Evolutionary conservation across 192 early-diverging fungal genomes (phyloP).

Genomic region (Lobosporangium transversale): DNA sequence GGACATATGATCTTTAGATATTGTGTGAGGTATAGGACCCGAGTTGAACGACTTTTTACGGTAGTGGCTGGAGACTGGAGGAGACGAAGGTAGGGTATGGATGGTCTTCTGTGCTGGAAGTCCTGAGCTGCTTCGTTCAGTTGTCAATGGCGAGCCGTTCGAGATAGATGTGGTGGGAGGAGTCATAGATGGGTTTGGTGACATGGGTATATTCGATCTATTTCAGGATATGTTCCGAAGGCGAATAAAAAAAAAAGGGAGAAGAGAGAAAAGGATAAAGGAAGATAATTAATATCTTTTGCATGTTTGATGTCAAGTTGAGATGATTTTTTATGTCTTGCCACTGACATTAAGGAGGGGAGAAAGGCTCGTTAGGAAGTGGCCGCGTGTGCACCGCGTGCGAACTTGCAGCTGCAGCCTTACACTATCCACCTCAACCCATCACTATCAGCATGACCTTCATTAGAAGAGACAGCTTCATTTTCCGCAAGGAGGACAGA

Average conservation of each 20-base stretch:
- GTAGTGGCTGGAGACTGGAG: conserved; percentile 10
- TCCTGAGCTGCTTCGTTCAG: conserved; percentile 28
- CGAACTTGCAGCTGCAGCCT: not conserved
- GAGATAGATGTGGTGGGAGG: conserved; percentile 27
- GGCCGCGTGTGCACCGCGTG: conserved; percentile 2
- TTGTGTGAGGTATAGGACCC: conserved; percentile 9
- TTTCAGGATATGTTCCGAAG: too few relatives aligned
- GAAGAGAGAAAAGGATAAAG: not conserved
- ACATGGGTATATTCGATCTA: conserved; percentile 49
- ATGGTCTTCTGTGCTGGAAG: conserved; percentile 9
- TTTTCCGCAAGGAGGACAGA: conserved; percentile 12
- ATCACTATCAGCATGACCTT: not conserved
- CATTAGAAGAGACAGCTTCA: not conserved
- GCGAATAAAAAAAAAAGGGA: not conserved
- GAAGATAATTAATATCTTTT: not conserved
- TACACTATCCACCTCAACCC: conserved; percentile 5
- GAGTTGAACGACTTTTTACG: conserved; percentile 47
- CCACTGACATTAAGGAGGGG: too few relatives aligned
- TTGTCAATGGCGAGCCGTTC: conserved; percentile 29
- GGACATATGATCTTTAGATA: conserved; percentile 22
- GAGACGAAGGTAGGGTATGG: conserved; percentile 1
- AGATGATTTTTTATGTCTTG: too few relatives aligned
- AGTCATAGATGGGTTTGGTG: conserved; percentile 37
- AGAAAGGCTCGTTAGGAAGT: too few relatives aligned
- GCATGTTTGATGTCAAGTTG: too few relatives aligned